Percentiles rank a stretch among this genome's conserved stretches.
phyloP scores from a whole-genome alignment of 768 basidiomycete species.

The Epithele typhae region DNA sequence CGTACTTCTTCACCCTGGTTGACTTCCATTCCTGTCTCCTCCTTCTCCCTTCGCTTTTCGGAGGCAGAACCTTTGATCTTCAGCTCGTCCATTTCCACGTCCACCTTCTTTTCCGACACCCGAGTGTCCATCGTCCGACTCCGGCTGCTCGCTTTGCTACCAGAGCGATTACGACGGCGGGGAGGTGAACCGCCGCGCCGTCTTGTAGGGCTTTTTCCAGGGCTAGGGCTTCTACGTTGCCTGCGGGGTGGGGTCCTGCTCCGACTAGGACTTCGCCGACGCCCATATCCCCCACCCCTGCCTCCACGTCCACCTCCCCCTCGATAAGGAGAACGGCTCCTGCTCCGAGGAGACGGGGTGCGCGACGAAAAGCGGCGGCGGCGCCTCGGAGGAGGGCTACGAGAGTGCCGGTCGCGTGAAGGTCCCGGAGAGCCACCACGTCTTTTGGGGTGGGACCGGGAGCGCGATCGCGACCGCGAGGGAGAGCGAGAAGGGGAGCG shows the following conservation, averaged over 20 bases:
- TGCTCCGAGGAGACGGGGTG: conserved; percentile 18
- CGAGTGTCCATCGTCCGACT: conserved; percentile 16
- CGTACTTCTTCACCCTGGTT: conserved; percentile 18
- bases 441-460: no score
- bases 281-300: conserved; percentile 14
- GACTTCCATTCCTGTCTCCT: conserved; percentile 53
- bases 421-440: conserved; percentile 46
- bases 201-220: conserved; percentile 34
- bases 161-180: conserved; percentile 9
- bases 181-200: conserved; percentile 21
- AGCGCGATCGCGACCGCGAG: conserved; percentile 32
- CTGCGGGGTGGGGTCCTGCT: conserved; percentile 32
- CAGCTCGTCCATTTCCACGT: conserved; percentile 40
- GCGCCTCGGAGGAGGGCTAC: conserved; percentile 44
- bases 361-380: conserved; percentile 29
- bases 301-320: background rate
- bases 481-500: conserved; percentile 16
- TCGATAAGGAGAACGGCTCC: conserved; percentile 15
- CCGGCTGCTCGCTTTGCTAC: conserved; percentile 16
- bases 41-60: conserved; percentile 40
- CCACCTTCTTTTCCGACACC: conserved; percentile 15
- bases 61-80: conserved; percentile 76
- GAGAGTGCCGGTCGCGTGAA: conserved; percentile 34
- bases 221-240: conserved; percentile 34
- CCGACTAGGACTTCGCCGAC: conserved; percentile 21